Percentiles rank a stretch among this genome's conserved stretches.
Evolutionary conservation across 805 yeast genomes (phyloP).

Genomic region (Crinitomyces ghanaensis): DNA sequence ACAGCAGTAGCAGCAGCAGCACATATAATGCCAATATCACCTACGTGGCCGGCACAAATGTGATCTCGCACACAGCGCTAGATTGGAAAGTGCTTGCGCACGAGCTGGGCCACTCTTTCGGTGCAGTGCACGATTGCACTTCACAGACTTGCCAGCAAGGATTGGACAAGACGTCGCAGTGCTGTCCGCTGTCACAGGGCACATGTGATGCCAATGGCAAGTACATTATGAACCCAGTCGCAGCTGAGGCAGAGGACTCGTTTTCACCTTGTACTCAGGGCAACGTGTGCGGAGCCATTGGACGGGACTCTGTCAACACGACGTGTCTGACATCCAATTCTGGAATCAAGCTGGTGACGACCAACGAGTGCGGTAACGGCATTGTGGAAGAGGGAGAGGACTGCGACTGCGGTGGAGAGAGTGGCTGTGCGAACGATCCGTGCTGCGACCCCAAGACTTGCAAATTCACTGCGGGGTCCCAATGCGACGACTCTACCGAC

Average conservation of each 20-base stretch:
- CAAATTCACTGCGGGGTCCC: conserved; percentile 19
- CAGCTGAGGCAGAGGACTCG: conserved; percentile 19
- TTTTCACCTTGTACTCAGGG: conserved; percentile 27
- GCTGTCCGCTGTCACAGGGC: conserved; percentile 25
- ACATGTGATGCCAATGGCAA: conserved; percentile 25
- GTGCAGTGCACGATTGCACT: conserved; percentile 32
- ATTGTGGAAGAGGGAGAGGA: conserved; percentile 31
- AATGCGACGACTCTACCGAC: conserved; percentile 25
- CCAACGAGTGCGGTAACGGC: conserved; percentile 28
- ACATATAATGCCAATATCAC: conserved; percentile 12
- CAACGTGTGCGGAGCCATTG: conserved; percentile 25
- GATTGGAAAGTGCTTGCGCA: conserved; percentile 30
- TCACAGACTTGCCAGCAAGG: conserved; percentile 24
- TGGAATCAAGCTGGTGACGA: conserved; percentile 21
- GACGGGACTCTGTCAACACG: conserved; percentile 19
- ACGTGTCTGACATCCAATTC: conserved; percentile 23
- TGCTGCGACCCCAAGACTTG: conserved; percentile 28
- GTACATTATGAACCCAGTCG: conserved; percentile 29
- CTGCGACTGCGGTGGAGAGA: conserved; percentile 29
- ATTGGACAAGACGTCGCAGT: conserved; percentile 18
- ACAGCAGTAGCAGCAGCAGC: too few species aligned
- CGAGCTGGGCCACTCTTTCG: conserved; percentile 30
- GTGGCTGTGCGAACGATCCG: conserved; percentile 22
- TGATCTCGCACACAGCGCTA: conserved; percentile 22
- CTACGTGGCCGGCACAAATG: conserved; percentile 24